phyloP scores from a whole-genome alignment of 306 rosid species.

The Styphnolobium japonicum region DNA sequence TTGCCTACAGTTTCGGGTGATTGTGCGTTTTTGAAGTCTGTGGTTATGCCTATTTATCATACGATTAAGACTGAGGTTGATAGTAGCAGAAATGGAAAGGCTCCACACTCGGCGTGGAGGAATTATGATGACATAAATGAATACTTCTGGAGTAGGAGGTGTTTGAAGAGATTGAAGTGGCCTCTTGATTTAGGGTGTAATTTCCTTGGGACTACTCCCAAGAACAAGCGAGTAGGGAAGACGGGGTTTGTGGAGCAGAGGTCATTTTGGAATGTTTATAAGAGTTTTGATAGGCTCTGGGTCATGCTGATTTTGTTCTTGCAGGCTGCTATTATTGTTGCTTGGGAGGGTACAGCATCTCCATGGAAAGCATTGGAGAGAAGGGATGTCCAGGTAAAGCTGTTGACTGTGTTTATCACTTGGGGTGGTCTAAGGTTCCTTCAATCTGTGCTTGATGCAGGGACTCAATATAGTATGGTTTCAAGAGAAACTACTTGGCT shows the following conservation, averaged over 20 bases:
- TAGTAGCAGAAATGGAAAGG: constrained; percentile 75
- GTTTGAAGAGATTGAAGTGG: constrained; percentile 66
- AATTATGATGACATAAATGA: constrained; percentile 90
- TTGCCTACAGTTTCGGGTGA: constrained; percentile 66
- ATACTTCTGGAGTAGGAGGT: constrained; percentile 89
- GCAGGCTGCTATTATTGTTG: constrained; percentile 74
- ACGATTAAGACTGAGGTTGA: constrained; percentile 71
- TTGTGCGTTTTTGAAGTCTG: constrained; percentile 62
- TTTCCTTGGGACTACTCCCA: constrained; percentile 62
- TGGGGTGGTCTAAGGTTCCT: constrained; percentile 74
- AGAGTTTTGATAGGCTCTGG: constrained; percentile 94
- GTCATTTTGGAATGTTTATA: constrained; percentile 85
- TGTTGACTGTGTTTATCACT: constrained; percentile 82
- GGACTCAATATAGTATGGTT: constrained; percentile 93
- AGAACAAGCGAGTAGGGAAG: constrained; percentile 72
- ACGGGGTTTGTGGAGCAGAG: constrained; percentile 96
- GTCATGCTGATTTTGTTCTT: constrained; percentile 72
- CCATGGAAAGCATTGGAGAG: constrained; percentile 69
- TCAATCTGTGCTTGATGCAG: constrained; percentile 90
- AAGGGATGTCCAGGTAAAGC: constrained; percentile 54
- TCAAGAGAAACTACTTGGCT: constrained; percentile 67
- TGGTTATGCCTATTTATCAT: constrained; percentile 66
- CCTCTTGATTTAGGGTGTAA: constrained; percentile 52
- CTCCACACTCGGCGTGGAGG: constrained; percentile 95
- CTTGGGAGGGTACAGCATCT: constrained; percentile 56